Evolutionary conservation across 352 stramenopile genomes (phyloP).

Genomic region (Globisporangium heterothallicum): DNA sequence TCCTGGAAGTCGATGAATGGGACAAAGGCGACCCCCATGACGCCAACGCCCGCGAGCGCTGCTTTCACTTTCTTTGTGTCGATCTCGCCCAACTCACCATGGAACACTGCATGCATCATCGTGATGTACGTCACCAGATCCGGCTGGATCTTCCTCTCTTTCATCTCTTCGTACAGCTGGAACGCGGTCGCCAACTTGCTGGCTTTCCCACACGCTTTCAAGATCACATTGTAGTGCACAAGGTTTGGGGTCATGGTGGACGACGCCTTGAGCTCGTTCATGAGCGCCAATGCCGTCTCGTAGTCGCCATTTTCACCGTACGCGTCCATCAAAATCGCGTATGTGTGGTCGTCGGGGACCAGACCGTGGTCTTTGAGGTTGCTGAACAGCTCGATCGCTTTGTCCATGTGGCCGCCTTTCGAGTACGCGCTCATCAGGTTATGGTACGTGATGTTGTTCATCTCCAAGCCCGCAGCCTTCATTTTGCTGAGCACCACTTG

Average conservation of each 20-base stretch:
- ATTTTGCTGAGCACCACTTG: conserved; percentile 48
- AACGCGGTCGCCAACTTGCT: conserved; percentile 66
- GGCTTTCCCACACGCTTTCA: conserved; percentile 75
- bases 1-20: conserved; percentile 73
- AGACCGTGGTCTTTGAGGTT: conserved; percentile 50
- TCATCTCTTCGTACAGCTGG: conserved; percentile 84
- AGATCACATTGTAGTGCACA: conserved; percentile 78
- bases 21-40: conserved; percentile 47
- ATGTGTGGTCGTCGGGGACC: conserved; percentile 48
- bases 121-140: conserved; percentile 81
- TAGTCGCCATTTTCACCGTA: conserved; percentile 55
- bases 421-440: conserved; percentile 67
- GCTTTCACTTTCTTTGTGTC: conserved; percentile 66
- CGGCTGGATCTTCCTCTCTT: conserved; percentile 56
- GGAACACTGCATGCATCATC: conserved; percentile 86
- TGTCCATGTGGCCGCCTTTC: conserved; percentile 37
- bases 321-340: conserved; percentile 75
- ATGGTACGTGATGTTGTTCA: conserved; percentile 74
- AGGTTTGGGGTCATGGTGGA: conserved; percentile 29
- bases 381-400: conserved; percentile 53
- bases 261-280: conserved; percentile 46
- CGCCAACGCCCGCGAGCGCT: conserved; percentile 47
- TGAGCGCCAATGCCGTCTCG: conserved; percentile 38
- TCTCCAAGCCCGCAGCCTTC: conserved; percentile 38
- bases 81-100: conserved; percentile 63